A percentile compares a stretch with the other conserved stretches of the same genome.
Conservation (phyloP, 768 basidiomycete species). For the Kwoniella sp. region DNA sequence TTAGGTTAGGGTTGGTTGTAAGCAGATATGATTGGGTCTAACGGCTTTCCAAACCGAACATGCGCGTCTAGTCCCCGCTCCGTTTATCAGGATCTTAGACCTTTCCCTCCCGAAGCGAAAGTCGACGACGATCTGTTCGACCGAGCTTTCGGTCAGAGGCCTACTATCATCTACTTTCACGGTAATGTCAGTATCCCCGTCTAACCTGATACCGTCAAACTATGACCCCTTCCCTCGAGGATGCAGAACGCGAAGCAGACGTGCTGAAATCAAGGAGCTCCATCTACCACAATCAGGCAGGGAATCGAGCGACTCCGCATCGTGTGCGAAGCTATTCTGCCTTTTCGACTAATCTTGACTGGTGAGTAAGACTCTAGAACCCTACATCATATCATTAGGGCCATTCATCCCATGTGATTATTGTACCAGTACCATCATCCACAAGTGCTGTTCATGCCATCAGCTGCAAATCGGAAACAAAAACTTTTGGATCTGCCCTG, state of each 20-base stretch:
- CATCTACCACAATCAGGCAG: conserved; percentile 60
- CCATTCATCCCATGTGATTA: background rate
- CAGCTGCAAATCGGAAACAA: too few relatives aligned
- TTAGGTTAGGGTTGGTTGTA: too few relatives aligned
- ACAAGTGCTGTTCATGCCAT: too few relatives aligned
- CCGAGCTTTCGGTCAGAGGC: conserved; percentile 63
- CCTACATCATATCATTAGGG: background rate
- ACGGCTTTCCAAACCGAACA: background rate
- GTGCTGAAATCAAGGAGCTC: too few relatives aligned
- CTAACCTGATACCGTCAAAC: background rate
- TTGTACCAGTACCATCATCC: too few relatives aligned
- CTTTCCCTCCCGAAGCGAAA: conserved; percentile 56
- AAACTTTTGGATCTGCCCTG: too few relatives aligned
- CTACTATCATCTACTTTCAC: conserved; percentile 88
- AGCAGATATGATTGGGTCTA: too few relatives aligned
- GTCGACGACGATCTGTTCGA: conserved; percentile 60
- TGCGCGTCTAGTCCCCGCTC: conserved; percentile 36
- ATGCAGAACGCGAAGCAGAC: too few relatives aligned
- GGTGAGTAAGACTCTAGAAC: conserved; percentile 22
- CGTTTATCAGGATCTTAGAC: conserved; percentile 37
- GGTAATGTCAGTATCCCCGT: conserved; percentile 68
- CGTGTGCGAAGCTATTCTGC: conserved; percentile 72
- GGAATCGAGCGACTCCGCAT: conserved; percentile 68
- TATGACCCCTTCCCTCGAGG: too few relatives aligned
- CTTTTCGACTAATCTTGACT: conserved; percentile 60